Base-by-base conservation (phyloP, 2,329 filamentous ascomycete genomes). In the Setomelanomma holmii region DNA sequence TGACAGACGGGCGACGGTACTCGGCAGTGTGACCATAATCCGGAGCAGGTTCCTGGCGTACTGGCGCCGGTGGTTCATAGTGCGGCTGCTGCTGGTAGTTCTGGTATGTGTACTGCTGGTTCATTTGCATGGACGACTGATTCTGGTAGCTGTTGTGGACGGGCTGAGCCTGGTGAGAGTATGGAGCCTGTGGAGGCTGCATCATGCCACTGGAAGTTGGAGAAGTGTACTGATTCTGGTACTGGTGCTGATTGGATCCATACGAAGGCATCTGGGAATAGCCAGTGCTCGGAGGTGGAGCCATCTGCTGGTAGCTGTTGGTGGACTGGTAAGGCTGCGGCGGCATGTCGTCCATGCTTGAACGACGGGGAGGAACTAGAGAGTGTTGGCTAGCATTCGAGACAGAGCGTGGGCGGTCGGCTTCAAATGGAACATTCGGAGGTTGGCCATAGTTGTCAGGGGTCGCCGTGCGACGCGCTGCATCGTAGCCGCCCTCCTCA, bases 401-500 rank as follows among this genome's bases (percentile, higher is more conserved):
- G 27, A 81, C 76, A 5, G 86, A 88, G 39, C 86, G 82, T 4
- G 82, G 82, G 17, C 85, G 84, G 47, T 82, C 79, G 45, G 75
- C 68, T 8, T 64, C 65, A 45, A 76, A 72, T 22, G 73, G 61
- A 8, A 61, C 55, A 40, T 58, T 68, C 2, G 79, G 74, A 27
- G 76, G 75, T 34, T 75, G 76, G 35, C 72, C 72, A 50, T 82
- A 82, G 5, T 71, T 66, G 53, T 82, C 80, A 1, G 81, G 80
- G 2, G 81, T 83, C 4, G 78, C 73, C 42, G 78, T 82, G 60
- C 80, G 77, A 57, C 82, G 77, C 4, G 77, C 72, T 35, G 78
- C 78, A 14, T 78, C 75, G 56, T 80, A 80, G 5, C 74, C 61
- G n/a, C 73, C 74, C n/a, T 83, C 80, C 8, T 83, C 82, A 11